Conservation (phyloP, 164 flowering plant genomes). For the Aristolochia californica region DNA sequence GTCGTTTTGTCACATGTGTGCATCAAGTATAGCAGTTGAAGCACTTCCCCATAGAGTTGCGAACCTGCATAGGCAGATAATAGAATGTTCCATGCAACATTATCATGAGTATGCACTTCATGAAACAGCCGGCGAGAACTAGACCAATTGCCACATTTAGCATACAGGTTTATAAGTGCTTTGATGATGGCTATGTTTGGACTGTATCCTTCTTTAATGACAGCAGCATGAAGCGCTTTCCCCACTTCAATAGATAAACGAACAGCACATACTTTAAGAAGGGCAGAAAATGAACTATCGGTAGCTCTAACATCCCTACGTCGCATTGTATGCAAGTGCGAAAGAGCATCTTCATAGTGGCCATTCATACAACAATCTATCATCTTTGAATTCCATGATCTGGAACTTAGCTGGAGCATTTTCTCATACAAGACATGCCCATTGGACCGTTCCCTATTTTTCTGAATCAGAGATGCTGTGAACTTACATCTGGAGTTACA, state of each 20-base stretch:
- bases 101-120: slow-evolving; percentile 28
- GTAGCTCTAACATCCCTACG: slow-evolving; percentile 11
- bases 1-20: slow-evolving; percentile 20
- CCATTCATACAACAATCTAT: slow-evolving; percentile 7
- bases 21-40: slow-evolving; percentile 40
- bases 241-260: slow-evolving; percentile 31
- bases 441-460: not conserved
- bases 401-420: slow-evolving; percentile 6
- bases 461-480: not conserved
- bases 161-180: slow-evolving; percentile 71
- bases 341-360: slow-evolving; percentile 10
- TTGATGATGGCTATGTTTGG: slow-evolving; percentile 35
- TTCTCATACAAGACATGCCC: slow-evolving; percentile 1
- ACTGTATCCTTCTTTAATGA: slow-evolving; percentile 39
- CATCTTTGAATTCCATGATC: slow-evolving; percentile 12
- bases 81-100: slow-evolving; percentile 65
- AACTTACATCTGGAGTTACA: not conserved
- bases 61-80: slow-evolving; percentile 48
- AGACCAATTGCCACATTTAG: slow-evolving; percentile 40
- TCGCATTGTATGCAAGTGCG: slow-evolving; percentile 3
- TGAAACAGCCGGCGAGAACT: slow-evolving; percentile 41
- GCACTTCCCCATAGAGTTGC: slow-evolving; percentile 18
- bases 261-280: slow-evolving; percentile 56
- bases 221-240: slow-evolving; percentile 40
- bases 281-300: slow-evolving; percentile 28